Percentiles rank a stretch among this genome's conserved stretches.
These are phyloP conservation scores for Verticillium longisporum DNA, from an alignment of 2,329 filamentous ascomycete species.

Conservation along the genomic window DNA sequence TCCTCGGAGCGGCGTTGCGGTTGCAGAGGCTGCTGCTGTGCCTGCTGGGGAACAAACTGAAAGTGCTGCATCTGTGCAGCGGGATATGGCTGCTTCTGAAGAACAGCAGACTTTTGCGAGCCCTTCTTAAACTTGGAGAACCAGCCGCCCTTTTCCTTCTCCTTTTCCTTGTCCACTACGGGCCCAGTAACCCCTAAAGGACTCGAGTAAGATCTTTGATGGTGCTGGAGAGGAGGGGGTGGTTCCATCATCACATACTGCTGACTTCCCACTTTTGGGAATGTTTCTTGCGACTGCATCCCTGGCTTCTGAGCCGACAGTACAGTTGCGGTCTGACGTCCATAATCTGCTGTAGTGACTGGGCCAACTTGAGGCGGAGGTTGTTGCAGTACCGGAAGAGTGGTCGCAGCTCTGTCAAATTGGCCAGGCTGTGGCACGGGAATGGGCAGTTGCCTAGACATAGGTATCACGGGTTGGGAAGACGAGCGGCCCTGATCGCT, in stretches of 20 bases:
- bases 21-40: not conserved
- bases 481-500: not conserved
- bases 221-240: not conserved
- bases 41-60: not conserved
- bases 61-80: not conserved
- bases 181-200: not conserved
- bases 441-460: not conserved
- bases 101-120: conserved; percentile 1
- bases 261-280: not conserved
- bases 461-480: not conserved
- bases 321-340: conserved; percentile 8
- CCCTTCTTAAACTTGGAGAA: conserved; percentile 10
- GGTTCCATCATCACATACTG: not conserved
- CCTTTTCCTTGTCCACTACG: not conserved
- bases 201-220: not conserved
- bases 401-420: conserved; percentile 1
- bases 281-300: not conserved
- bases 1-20: not conserved
- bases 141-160: conserved; percentile 12
- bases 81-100: conserved; percentile 5
- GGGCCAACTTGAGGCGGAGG: not conserved
- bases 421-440: not conserved
- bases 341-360: not conserved
- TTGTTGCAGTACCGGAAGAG: not conserved
- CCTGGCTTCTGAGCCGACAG: not conserved